Percentiles rank a stretch among this genome's conserved stretches.
Conservation (phyloP, 148 eudicot genomes). For the Rhododendron kiyosumense region DNA sequence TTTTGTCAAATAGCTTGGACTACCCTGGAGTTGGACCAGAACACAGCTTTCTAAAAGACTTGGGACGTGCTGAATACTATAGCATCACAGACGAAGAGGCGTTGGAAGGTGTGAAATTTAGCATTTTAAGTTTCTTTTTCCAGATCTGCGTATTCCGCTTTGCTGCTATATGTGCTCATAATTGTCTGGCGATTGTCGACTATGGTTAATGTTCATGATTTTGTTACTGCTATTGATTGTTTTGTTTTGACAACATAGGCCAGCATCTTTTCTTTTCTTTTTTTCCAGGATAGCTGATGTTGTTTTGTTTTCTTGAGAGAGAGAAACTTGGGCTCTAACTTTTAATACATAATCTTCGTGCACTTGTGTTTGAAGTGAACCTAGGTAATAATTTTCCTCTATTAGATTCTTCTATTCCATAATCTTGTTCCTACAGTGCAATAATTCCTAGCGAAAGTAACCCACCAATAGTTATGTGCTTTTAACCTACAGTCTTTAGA, state of each 20-base stretch:
- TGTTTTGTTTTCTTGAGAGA: not conserved
- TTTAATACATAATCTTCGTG: not conserved
- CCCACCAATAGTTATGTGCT: not conserved
- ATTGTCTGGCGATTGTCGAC: not conserved
- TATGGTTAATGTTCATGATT: not conserved
- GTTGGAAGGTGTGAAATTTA: conserved; percentile 60
- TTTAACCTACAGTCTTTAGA: not conserved
- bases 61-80: conserved; percentile 92
- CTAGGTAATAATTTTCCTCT: not conserved
- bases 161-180: not conserved
- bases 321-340: not conserved
- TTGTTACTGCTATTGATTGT: not conserved
- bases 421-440: not conserved
- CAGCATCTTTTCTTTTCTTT: not conserved
- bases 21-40: conserved; percentile 99
- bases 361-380: not conserved
- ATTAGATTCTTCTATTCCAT: not conserved
- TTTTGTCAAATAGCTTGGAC: conserved; percentile 49
- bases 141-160: not conserved
- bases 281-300: not conserved
- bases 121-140: not conserved
- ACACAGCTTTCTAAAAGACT: conserved; percentile 88
- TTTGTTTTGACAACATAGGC: not conserved
- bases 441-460: not conserved
- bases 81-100: conserved; percentile 90